These are phyloP conservation scores for Juglanconis oblonga DNA, from an alignment of 2,329 filamentous ascomycete genomes.

Conservation along the genomic window DNA sequence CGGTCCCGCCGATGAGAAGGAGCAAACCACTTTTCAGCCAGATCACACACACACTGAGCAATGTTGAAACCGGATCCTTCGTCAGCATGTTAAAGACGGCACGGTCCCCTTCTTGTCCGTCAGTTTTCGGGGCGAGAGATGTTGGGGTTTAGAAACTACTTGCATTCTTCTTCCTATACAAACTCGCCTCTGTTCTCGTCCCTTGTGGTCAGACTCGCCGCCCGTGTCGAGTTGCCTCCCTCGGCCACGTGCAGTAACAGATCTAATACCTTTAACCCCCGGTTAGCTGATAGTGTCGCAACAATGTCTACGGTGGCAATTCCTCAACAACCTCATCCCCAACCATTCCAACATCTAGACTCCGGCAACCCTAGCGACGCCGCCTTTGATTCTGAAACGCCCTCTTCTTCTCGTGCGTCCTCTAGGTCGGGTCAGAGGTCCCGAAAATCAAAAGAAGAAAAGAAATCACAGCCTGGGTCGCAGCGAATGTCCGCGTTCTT, in stretches of 20 bases:
- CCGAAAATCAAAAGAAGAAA: constrained; percentile 5
- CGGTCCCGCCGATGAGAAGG: background rate
- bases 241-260: constrained; percentile 7
- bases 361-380: constrained; percentile 1
- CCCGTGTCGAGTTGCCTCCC: background rate
- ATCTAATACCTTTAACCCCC: background rate
- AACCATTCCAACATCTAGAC: background rate
- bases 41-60: background rate
- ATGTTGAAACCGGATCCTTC: background rate
- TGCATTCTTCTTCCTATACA: background rate
- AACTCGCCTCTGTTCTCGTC: background rate
- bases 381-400: background rate
- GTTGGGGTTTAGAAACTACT: background rate
- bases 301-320: constrained; percentile 29
- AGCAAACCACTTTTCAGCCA: background rate
- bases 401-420: constrained; percentile 10
- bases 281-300: constrained; percentile 7
- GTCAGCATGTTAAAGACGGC: background rate
- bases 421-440: constrained; percentile 4
- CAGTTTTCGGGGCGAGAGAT: background rate
- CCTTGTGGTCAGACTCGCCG: background rate
- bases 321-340: constrained; percentile 18
- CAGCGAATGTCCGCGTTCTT: constrained; percentile 61
- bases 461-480: constrained; percentile 1
- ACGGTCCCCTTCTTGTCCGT: background rate